Conservation (phyloP, 176 grass and related monocot genomes). For the Pontederia crassipes region DNA sequence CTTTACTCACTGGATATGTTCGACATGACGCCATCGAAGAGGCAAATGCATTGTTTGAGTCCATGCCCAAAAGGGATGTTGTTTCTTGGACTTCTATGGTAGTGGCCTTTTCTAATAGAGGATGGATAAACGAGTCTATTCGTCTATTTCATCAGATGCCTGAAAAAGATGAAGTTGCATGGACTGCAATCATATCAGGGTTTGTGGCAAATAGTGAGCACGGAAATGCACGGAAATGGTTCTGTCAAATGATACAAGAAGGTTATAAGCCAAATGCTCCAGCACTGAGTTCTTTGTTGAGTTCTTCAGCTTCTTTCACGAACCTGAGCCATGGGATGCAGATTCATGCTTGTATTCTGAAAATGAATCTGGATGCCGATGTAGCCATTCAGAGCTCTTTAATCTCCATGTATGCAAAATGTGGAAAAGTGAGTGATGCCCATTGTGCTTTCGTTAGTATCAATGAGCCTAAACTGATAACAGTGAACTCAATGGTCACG, state of each 20-base stretch:
- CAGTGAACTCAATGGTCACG: constrained; percentile 49
- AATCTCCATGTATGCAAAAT: constrained; percentile 72
- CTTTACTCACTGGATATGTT: constrained; percentile 48
- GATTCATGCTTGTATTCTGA: constrained; percentile 56
- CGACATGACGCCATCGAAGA: constrained; percentile 42
- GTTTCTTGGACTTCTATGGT: constrained; percentile 63
- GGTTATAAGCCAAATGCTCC: constrained; percentile 30
- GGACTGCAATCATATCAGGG: constrained; percentile 47
- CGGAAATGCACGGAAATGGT: constrained; percentile 35
- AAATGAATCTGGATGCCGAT: constrained; percentile 38
- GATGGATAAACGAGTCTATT: constrained; percentile 52
- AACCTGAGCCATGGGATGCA: constrained; percentile 39
- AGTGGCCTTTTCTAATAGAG: constrained; percentile 49
- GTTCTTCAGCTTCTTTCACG: constrained; percentile 42
- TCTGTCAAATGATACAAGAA: constrained; percentile 44
- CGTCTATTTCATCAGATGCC: constrained; percentile 58
- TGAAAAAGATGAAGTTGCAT: constrained; percentile 48
- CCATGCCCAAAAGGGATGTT: constrained; percentile 55
- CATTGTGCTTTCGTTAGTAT: constrained; percentile 33
- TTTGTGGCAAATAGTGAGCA: constrained; percentile 35
- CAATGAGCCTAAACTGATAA: constrained; percentile 32
- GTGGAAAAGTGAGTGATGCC: constrained; percentile 44
- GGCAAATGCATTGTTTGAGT: constrained; percentile 44
- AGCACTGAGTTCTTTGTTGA: constrained; percentile 39
- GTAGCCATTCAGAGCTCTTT: constrained; percentile 44